Base-by-base conservation (phyloP, 2,329 filamentous ascomycete genomes). In the Aspergillus tubingensis region DNA sequence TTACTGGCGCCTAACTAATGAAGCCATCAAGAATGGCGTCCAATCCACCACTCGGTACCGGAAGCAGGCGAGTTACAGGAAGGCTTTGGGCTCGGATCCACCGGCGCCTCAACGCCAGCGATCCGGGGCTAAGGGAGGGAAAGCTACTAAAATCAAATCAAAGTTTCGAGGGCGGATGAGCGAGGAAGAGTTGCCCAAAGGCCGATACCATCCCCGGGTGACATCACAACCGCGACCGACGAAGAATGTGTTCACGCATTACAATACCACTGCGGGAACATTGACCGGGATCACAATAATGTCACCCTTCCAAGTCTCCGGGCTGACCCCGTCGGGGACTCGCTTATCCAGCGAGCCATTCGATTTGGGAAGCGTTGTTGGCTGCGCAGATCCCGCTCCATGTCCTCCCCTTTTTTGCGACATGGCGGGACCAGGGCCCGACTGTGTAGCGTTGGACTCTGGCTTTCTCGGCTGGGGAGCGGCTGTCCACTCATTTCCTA, bases 11-110 rank as follows among this genome's bases (percentile, higher is more conserved):
- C 80, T 98, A 25, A 88, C 88, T 38, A 80, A 86, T 1, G 87
- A 88, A 74, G 91, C 91, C 0, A 78, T 91, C 32, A 76, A 77
- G 19, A 79, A 89, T 23, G 91, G 64, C 25, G 90, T 97, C 53
- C 87, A 92, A 75, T 94, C 91, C 60, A 98, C 94, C 0, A 97
- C 94, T 1, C 81, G 89, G 65, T 92, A 91, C 74, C 86, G 90
- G 65, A 88, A 87, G 61, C 68, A 73, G 54, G 69, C 72, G 15
- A 71, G 71, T 58, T 70, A 70, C 62, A 82, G 78, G 63, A 79
- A 76, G 62, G 59, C 67, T n/a, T 64, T 67, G 41, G 72, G 66
- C 61, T 71, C 74, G 39, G 74, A 80, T n/a, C 65, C 70, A 19
- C 72, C 77, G 30, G 74, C 73, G 17, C 71, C 76, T 58, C 72